phyloP scores from a whole-genome alignment of 305 asterid species.

The Ilex paraguariensis region DNA sequence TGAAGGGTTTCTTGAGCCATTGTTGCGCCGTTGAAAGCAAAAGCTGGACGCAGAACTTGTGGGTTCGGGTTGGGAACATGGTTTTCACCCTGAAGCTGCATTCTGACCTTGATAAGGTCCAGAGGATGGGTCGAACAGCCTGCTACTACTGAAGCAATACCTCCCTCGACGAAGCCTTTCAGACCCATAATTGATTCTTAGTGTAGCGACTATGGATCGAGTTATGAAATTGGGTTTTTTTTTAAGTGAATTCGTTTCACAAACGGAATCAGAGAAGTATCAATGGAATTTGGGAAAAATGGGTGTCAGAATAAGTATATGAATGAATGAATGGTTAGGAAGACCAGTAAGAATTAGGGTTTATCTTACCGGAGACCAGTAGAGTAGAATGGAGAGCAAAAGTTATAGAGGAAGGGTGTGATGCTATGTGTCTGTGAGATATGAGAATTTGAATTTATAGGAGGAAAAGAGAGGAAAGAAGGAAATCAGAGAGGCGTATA shows the following conservation, averaged over 20 bases:
- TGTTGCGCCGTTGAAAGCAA: background rate
- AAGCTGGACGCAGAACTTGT: conserved; percentile 1
- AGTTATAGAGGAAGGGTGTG: background rate
- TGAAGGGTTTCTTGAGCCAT: background rate
- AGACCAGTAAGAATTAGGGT: background rate
- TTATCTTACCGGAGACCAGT: background rate
- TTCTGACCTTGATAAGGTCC: conserved; percentile 28
- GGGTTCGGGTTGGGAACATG: background rate
- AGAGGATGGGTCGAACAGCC: conserved; percentile 29
- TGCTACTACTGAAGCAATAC: conserved; percentile 31
- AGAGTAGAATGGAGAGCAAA: background rate
- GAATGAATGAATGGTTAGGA: background rate
- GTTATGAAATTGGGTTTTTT: background rate
- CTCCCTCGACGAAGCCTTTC: conserved; percentile 30
- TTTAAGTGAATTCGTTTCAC: too few relatives aligned
- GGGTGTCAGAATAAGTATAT: background rate
- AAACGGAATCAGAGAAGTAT: background rate
- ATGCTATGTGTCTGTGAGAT: background rate
- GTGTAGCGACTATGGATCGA: background rate
- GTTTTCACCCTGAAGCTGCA: conserved; percentile 31
- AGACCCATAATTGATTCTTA: conserved; percentile 6
- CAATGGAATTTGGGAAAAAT: background rate
- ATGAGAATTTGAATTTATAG: background rate
- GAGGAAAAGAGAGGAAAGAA: background rate
- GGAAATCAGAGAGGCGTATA: background rate